Evolutionary conservation across 2,329 filamentous ascomycete genomes (phyloP), one percentile per base, ranked within the genome.

Genomic region (Fonsecaea pedrosoi): DNA sequence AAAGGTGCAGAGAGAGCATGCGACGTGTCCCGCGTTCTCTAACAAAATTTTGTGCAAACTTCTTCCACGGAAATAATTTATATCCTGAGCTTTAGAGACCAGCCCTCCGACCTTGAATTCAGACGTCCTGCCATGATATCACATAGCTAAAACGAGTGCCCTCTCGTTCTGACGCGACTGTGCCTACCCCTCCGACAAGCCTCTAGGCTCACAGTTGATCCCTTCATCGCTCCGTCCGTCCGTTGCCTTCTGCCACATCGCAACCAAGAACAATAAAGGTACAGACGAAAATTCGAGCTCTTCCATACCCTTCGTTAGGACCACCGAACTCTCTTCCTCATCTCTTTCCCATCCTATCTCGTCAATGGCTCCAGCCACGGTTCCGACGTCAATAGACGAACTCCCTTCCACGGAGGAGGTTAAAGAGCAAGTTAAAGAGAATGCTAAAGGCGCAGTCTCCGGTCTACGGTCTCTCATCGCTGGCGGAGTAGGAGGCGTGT

Each of bases 401-500:
- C 71, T 79, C 25, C 77, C 77, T 18, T 78, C 77, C 6, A 75
- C 73, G 9, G 79, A 81, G 59, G 82, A 85, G 73, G 74, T 86
- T 67, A 85, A 85, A 70, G 77, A 85, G 70, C 82, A 85, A 77
- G 82, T 83, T 63, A 79, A 80, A 60, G 79, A 79, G 50, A 83
- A 82, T 32, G 69, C 70, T 10, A 85, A 86, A 72, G 81, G 81
- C 56, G 85, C 86, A 1, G 75, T 89, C 55, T 85, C 87, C 62
- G 87, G 87, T 78, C 79, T 96, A 70, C 90, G 94, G 67, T 95
- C 94, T 50, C 86, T 99, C 60, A 89, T 86, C 8, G 94, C 94
- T 7, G 95, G 95, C 74, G 95, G 93, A 69, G 96, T 96, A 67
- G 95, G 95, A 73, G 95, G 95, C 74, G 80, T 99, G 56, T 98